Base-by-base conservation (phyloP, 805 yeast species). In the Lachancea thermotolerans region DNA sequence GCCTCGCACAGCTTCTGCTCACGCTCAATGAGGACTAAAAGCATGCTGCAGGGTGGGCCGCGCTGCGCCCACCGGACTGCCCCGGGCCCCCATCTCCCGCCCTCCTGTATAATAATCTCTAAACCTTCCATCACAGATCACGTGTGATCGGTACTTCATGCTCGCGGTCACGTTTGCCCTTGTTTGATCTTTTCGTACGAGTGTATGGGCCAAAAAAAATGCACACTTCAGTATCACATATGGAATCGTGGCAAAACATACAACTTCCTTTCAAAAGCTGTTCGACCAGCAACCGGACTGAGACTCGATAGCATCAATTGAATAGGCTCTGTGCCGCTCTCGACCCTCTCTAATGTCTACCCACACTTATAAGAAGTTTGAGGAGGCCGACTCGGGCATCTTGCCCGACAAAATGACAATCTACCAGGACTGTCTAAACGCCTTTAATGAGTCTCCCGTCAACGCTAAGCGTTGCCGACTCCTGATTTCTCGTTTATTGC, bases 401-500 rank as follows among this genome's bases (percentile, higher is more conserved):
- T 66, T 77, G 55, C 95, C 95, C 46, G 98, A 93, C 69, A 90
- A 90, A 69, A 93, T 93, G 98, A 83, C 96, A 10, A 90, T 93
- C 51, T 91, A 85, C 66, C 99, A 93, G 69, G 96, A 90, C 64
- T 90, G 97, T 72, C 72, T 87, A 60, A 85, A 85, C 54, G 90
- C 86, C 49, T 93, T 93, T 76, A 91, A 90, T 70, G 87, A 90
- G 52, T 77, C 93, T 37, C 95, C 95, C 10, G 83, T 90, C 48
- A 82, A 85, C 57, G 85, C 97, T 25, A 84, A 82, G 56, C 84
- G 84, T 67, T 89, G 96, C 61, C 85, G 99, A 57, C 65, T 73
- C 48, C 71, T 91, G 61, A 75, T 93, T 62, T 83, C 96, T 30
- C 81, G 89, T 67, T 73, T 93, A 56, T 72, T 90, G 60, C 78